Evolutionary conservation across 2,329 filamentous ascomycete genomes (phyloP), one percentile per base, ranked within the genome.

Genomic region (Colletotrichum lini): DNA sequence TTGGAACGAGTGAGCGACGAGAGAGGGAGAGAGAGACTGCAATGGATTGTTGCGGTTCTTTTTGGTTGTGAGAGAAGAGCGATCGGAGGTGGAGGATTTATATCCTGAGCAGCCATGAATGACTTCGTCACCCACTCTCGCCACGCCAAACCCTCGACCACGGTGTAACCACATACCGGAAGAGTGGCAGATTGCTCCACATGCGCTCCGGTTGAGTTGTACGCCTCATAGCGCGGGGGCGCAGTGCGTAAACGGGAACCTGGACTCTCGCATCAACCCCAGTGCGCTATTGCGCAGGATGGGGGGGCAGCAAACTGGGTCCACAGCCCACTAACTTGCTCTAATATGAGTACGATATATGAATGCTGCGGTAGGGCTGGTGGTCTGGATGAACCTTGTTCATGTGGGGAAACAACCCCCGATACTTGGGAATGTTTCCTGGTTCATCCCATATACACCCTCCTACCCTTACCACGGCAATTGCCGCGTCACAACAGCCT

Each of bases 211-310:
- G 26, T 7, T 30, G 5, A 44, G 42, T 13, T 26, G 66, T 69
- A 65, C 53, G 60, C 52, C 66, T 69, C 59, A 68, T 68, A 57
- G 65, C 38, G 45, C n/a, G 30, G 66, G 40, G 66, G 66, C 66
- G 66, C 66, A 69, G 60, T 65, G 21, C 18, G 13, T 2, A 16
- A 44, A 15, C 44, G 18, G 38, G 38, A 45, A n/a, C 23, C 45
- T 10, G 35, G 38, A 26, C 12, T 53, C 60, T 69, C 60, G 52
- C 60, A 65, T 65, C 45, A 44, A 58, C 60, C 60, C 60, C 60
- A 65, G 35, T 52, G 30, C 12, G 13, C 35, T 21, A n/a, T 38
- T 13, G 18, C 3, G 45, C 10, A 52, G n/a, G 7, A 47, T 57
- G 42, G 38, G 52, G 38, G 21, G 56, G 38, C 54, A 45, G 23